phyloP scores from a whole-genome alignment of 371 early-diverging fungal genomes.

The Lichtheimia ramosa region DNA sequence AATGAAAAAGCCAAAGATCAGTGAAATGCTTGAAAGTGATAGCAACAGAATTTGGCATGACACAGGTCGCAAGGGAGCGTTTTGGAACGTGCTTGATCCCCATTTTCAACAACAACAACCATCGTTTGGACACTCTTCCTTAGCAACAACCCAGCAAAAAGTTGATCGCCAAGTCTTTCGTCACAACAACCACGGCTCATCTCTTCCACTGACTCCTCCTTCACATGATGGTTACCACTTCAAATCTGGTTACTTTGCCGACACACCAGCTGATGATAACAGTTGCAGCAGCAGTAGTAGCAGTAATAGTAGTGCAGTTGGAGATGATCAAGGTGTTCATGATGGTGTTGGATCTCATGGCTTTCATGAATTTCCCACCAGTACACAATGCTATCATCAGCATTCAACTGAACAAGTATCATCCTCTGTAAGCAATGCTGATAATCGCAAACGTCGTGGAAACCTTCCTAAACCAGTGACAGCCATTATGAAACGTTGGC shows the following conservation, averaged over 20 bases:
- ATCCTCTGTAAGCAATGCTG: neutral
- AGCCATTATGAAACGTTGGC: slow-evolving; percentile 64
- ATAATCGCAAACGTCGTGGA: slow-evolving; percentile 38
- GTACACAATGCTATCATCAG: neutral
- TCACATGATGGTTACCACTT: slow-evolving; percentile 9
- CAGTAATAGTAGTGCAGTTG: neutral
- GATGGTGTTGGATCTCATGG: neutral
- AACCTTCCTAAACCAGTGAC: slow-evolving; percentile 59
- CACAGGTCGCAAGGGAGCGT: neutral
- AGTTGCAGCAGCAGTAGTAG: slow-evolving; percentile 5
- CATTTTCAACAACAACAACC: neutral
- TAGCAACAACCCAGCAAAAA: neutral
- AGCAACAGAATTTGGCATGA: slow-evolving; percentile 14
- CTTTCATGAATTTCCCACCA: neutral
- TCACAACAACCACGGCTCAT: slow-evolving; percentile 6
- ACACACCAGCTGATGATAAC: slow-evolving; percentile 1
- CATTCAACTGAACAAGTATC: neutral
- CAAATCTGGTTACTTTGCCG: slow-evolving; percentile 1
- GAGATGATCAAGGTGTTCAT: neutral
- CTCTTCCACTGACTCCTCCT: slow-evolving; percentile 14
- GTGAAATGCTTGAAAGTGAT: slow-evolving; percentile 18
- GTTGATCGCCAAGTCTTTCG: too few species aligned
- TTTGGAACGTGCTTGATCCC: too few species aligned
- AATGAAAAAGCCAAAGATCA: slow-evolving; percentile 12
- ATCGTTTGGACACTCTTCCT: slow-evolving; percentile 3